Evolutionary conservation across 352 stramenopile species (phyloP).

Genomic region (Pythium sukuiense): DNA sequence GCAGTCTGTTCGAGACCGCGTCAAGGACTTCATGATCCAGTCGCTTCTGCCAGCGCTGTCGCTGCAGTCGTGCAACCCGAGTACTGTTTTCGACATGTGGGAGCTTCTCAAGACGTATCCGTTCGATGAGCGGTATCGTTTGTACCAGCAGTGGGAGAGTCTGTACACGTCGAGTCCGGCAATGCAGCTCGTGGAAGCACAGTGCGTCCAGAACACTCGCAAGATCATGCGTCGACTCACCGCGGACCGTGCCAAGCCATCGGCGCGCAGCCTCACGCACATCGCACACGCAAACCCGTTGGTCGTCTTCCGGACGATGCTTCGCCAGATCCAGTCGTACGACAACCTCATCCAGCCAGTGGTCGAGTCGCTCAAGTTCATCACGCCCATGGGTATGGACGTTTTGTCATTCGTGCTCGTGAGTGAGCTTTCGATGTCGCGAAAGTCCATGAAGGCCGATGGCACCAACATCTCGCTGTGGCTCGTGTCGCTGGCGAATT

Average conservation of each 20-base stretch:
- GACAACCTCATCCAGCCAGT: constrained; percentile 96
- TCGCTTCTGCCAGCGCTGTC: constrained; percentile 77
- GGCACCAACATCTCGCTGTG: constrained; percentile 93
- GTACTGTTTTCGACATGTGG: constrained; percentile 78
- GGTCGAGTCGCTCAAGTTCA: constrained; percentile 94
- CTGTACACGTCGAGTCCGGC: constrained; percentile 56
- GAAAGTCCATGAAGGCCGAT: constrained; percentile 84
- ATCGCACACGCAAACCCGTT: constrained; percentile 93
- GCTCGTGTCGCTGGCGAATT: constrained; percentile 92
- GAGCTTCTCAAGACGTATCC: constrained; percentile 76
- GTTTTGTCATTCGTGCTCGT: constrained; percentile 94
- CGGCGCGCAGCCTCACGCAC: constrained; percentile 78
- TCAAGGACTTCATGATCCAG: constrained; percentile 58
- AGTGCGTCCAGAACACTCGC: constrained; percentile 69
- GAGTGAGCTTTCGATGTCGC: constrained; percentile 83
- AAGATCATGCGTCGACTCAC: constrained; percentile 82
- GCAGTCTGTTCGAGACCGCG: constrained; percentile 26
- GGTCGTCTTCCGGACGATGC: constrained; percentile 93
- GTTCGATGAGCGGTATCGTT: constrained; percentile 76
- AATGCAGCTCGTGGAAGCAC: constrained; percentile 67
- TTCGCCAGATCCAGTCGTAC: constrained; percentile 96
- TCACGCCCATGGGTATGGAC: constrained; percentile 93
- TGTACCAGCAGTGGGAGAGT: constrained; percentile 81
- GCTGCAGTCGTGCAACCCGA: constrained; percentile 74
- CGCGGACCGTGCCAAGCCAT: constrained; percentile 77